Evolutionary conservation across 345 rosid species (phyloP).

Genomic region (Lenwebbia sp.): DNA sequence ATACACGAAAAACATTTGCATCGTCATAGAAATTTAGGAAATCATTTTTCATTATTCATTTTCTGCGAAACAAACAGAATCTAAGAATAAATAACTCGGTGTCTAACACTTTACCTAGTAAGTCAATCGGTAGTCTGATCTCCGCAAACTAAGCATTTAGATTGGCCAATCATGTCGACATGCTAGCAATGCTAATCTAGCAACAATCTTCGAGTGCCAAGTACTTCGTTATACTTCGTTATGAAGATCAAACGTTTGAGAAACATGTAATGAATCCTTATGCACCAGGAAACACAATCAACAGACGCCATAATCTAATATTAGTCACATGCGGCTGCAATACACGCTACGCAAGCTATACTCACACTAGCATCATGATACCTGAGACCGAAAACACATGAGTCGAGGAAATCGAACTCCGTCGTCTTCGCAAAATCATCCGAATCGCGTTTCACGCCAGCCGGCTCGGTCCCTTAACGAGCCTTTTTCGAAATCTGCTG

Average conservation of each 20-base stretch:
- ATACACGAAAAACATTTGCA: accelerated
- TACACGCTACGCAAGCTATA: not conserved
- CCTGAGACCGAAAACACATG: not conserved
- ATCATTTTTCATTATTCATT: accelerated
- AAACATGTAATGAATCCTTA: not conserved
- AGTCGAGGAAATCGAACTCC: not conserved
- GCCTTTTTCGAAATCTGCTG: not conserved
- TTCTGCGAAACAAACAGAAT: accelerated
- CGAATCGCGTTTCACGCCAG: not conserved
- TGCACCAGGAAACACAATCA: not conserved
- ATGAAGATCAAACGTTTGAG: not conserved
- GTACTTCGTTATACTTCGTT: not conserved
- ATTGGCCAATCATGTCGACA: too few species aligned
- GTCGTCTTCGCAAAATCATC: accelerated
- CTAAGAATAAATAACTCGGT: not conserved
- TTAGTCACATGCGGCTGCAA: not conserved
- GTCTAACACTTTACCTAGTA: not conserved
- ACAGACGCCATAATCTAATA: not conserved
- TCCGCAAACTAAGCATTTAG: not conserved
- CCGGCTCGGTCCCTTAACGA: not conserved
- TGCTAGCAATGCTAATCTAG: not conserved
- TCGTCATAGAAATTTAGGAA: not conserved
- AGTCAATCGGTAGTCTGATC: not conserved
- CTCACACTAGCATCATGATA: not conserved
- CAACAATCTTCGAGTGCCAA: not conserved